Conservation (phyloP, 2,329 filamentous ascomycete genomes). For the Zymoseptoria crescenta region DNA sequence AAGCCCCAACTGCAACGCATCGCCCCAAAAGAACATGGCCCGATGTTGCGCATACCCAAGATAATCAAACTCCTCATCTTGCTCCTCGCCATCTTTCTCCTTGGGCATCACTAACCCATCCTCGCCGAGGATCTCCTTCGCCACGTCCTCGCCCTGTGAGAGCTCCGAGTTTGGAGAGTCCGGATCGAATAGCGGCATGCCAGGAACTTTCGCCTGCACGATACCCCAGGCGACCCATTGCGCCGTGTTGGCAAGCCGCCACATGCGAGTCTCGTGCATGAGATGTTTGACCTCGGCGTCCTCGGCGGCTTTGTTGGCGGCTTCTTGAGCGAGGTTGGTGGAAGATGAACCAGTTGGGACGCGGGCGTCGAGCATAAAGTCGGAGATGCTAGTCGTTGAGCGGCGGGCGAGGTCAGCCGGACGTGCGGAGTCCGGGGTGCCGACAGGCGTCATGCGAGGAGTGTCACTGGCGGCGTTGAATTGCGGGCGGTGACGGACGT, state of each 20-base stretch:
- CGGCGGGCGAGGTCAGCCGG: slow-evolving; percentile 22
- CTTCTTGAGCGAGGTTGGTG: slow-evolving; percentile 7
- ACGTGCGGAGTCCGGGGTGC: not conserved
- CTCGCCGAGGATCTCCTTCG: slow-evolving; percentile 18
- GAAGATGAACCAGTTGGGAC: slow-evolving; percentile 36
- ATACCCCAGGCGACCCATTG: slow-evolving; percentile 96
- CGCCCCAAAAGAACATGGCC: slow-evolving; percentile 90
- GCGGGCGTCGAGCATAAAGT: slow-evolving; percentile 68
- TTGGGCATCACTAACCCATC: slow-evolving; percentile 15
- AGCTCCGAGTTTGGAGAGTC: slow-evolving; percentile 14
- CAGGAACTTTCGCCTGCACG: slow-evolving; percentile 82
- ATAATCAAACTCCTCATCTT: slow-evolving; percentile 82
- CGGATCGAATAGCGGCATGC: slow-evolving; percentile 48
- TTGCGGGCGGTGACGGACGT: slow-evolving; percentile 71
- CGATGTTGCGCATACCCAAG: slow-evolving; percentile 83
- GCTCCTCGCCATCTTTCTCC: slow-evolving; percentile 44
- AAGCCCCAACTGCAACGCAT: slow-evolving; percentile 70
- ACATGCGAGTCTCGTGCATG: slow-evolving; percentile 70
- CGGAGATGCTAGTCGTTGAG: slow-evolving; percentile 38
- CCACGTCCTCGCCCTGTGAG: slow-evolving; percentile 26
- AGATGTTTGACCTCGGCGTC: slow-evolving; percentile 63
- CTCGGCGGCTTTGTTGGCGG: slow-evolving; percentile 49
- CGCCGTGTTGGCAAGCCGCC: slow-evolving; percentile 80
- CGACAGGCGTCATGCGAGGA: slow-evolving; percentile 25
- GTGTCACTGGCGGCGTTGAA: slow-evolving; percentile 44